Conservation (phyloP, 2,329 filamentous ascomycete species). For the Colletotrichum sp. region DNA sequence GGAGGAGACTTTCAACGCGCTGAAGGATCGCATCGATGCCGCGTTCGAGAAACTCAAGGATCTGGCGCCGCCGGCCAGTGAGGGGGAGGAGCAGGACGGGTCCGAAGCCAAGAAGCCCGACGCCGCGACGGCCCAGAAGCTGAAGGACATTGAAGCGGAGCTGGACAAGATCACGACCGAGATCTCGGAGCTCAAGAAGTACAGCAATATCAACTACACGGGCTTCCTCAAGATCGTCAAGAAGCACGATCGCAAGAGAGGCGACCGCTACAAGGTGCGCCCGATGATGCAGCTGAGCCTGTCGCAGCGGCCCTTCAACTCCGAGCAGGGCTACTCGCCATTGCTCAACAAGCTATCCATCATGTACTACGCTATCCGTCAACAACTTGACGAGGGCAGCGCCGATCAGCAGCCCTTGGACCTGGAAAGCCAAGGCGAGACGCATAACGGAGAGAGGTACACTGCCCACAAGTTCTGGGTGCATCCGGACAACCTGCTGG, state of each 20-base stretch:
- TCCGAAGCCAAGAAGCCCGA: slow-evolving; percentile 56
- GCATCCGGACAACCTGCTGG: slow-evolving; percentile 91
- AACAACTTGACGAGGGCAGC: slow-evolving; percentile 72
- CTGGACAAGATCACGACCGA: slow-evolving; percentile 89
- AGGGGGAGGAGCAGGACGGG: slow-evolving; percentile 4
- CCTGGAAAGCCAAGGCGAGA: slow-evolving; percentile 58
- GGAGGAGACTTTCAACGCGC: slow-evolving; percentile 69
- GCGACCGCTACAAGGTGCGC: slow-evolving; percentile 83
- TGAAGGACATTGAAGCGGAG: slow-evolving; percentile 78
- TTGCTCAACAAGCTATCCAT: slow-evolving; percentile 89
- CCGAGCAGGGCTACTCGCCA: slow-evolving; percentile 85
- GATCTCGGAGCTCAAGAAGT: slow-evolving; percentile 92
- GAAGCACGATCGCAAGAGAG: slow-evolving; percentile 96
- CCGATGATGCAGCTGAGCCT: slow-evolving; percentile 91
- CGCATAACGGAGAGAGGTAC: slow-evolving; percentile 73
- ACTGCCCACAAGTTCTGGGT: slow-evolving; percentile 97
- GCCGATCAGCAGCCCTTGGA: slow-evolving; percentile 43
- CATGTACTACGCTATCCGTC: slow-evolving; percentile 94
- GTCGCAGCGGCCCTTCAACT: slow-evolving; percentile 91
- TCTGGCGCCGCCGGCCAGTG: slow-evolving; percentile 59
- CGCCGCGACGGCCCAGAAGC: slow-evolving; percentile 48
- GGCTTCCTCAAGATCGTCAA: slow-evolving; percentile 98
- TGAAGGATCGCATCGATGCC: slow-evolving; percentile 59
- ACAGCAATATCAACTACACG: slow-evolving; percentile 95
- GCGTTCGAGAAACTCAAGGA: slow-evolving; percentile 78